phyloP scores from a whole-genome alignment of 805 yeast species.

The Ogataea saltuana region DNA sequence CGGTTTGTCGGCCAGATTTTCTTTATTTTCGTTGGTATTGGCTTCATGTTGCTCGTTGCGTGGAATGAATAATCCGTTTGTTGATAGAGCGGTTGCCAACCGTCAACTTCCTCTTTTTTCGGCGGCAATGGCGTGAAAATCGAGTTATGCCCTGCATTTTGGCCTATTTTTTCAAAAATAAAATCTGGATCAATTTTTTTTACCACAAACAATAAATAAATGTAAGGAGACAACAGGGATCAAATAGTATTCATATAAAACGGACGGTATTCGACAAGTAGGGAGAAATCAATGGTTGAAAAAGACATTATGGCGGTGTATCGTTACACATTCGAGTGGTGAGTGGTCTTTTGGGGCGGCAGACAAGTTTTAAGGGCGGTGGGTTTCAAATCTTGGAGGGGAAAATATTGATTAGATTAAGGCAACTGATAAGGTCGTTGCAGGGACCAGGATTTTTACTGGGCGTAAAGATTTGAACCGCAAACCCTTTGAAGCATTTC shows the following conservation, averaged over 20 bases:
- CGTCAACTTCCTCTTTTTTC: too few species aligned
- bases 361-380: not conserved
- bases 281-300: not conserved
- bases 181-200: not conserved
- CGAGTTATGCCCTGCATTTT: not conserved
- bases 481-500: too few species aligned
- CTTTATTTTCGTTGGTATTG: slow-evolving; percentile 54
- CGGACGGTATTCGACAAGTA: not conserved
- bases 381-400: slow-evolving; percentile 1
- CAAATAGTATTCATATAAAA: not conserved
- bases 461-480: too few species aligned
- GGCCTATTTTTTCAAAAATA: not conserved
- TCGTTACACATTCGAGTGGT: slow-evolving; percentile 30
- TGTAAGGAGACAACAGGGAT: slow-evolving; percentile 9
- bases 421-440: slow-evolving; percentile 1
- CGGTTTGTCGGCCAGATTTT: slow-evolving; percentile 48
- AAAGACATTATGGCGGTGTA: slow-evolving; percentile 16
- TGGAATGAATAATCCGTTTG: slow-evolving; percentile 41
- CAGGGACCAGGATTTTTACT: not conserved
- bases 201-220: not conserved
- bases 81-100: not conserved
- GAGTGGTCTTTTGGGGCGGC: slow-evolving; percentile 8
- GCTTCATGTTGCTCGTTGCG: slow-evolving; percentile 54
- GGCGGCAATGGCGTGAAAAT: not conserved
- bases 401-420: not conserved